phyloP scores from a whole-genome alignment of 2,329 filamentous ascomycete species.

The Pseudocercospora fuligena region DNA sequence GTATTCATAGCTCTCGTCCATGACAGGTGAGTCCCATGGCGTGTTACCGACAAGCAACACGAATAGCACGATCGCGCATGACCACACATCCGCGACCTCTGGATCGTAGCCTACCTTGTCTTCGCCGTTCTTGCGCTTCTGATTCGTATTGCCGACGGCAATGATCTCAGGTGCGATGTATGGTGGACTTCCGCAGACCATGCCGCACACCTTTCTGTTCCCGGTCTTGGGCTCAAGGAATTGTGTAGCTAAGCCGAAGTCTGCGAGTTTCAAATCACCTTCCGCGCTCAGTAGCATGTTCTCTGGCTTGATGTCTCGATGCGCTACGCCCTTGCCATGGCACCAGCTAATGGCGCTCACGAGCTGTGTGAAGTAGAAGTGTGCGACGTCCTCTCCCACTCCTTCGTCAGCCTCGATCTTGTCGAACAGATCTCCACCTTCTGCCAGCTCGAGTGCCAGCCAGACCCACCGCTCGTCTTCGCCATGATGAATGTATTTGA shows the following conservation, averaged over 20 bases:
- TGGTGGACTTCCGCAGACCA: slow-evolving; percentile 92
- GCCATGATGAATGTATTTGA: slow-evolving; percentile 86
- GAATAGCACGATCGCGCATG: slow-evolving; percentile 96
- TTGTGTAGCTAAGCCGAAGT: slow-evolving; percentile 93
- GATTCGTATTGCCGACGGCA: slow-evolving; percentile 52
- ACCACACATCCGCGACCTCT: slow-evolving; percentile 92
- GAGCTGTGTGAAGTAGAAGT: slow-evolving; percentile 93
- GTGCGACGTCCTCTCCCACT: slow-evolving; percentile 91
- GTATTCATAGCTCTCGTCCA: slow-evolving; percentile 84
- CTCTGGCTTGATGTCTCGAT: slow-evolving; percentile 77
- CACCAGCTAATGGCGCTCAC: slow-evolving; percentile 90
- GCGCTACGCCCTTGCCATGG: slow-evolving; percentile 93
- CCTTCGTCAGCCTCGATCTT: slow-evolving; percentile 98
- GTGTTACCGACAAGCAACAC: slow-evolving; percentile 95
- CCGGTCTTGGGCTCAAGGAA: slow-evolving; percentile 81
- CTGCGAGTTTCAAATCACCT: slow-evolving; percentile 90
- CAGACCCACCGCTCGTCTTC: slow-evolving; percentile 89
- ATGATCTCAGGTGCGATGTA: slow-evolving; percentile 96
- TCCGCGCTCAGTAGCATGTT: slow-evolving; percentile 87
- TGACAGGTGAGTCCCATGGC: slow-evolving; percentile 89
- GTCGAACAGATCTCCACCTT: slow-evolving; percentile 96
- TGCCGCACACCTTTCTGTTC: slow-evolving; percentile 77
- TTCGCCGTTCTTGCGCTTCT: slow-evolving; percentile 52
- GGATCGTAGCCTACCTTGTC: slow-evolving; percentile 69
- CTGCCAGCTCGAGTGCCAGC: slow-evolving; percentile 98